Base-by-base conservation (phyloP, 257 asterid genomes). In the Leptodermis oblonga region DNA sequence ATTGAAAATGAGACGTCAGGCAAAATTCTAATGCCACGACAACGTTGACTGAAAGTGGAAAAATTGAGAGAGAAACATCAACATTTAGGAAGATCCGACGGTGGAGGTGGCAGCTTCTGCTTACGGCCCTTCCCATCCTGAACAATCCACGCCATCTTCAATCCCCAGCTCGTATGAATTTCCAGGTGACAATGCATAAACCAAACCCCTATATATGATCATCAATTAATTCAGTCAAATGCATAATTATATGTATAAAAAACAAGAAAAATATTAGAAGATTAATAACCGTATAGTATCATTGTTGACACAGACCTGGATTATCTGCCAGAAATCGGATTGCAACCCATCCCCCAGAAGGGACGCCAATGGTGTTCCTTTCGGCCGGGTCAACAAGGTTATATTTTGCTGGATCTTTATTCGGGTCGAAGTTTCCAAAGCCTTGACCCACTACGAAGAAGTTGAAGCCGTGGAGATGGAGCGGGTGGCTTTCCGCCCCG, bases 181-280 rank as follows among this genome's bases (percentile, higher is more conserved):
- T 85, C 94, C 83, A 87, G 69, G 72, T 86, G 92, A 74, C 95
- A 88, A 43, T 84, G 92, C 95, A 86, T 84, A 49, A 86, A 84
- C 92, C 92, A 88, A 15, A 86, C 95, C 48, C 90, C 88, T 85
- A 62, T 33, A 4, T 10, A 39, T 39, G 4, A 39, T 56, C 15
- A 37, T 42, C 4, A n/a, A 4, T 4, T 39, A 39, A 39, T 43
- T 43, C 48, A 43, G 15, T 43, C 15, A 13, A n/a, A n/a, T n/a
- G n/a, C n/a, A n/a, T n/a, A n/a, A n/a, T n/a, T n/a, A n/a, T n/a
- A n/a, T n/a, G n/a, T n/a, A n/a, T n/a, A n/a, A n/a, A n/a, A n/a
- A n/a, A n/a, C n/a, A n/a, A n/a, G n/a, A n/a, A n/a, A n/a, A n/a
- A n/a, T n/a, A 39, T 39, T 10, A 39, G 43, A 39, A 39, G 43